Percentiles rank a stretch among this genome's conserved stretches.
These are phyloP conservation scores for Vitis rupestris DNA, from an alignment of 164 flowering plant species.

Conservation along the genomic window DNA sequence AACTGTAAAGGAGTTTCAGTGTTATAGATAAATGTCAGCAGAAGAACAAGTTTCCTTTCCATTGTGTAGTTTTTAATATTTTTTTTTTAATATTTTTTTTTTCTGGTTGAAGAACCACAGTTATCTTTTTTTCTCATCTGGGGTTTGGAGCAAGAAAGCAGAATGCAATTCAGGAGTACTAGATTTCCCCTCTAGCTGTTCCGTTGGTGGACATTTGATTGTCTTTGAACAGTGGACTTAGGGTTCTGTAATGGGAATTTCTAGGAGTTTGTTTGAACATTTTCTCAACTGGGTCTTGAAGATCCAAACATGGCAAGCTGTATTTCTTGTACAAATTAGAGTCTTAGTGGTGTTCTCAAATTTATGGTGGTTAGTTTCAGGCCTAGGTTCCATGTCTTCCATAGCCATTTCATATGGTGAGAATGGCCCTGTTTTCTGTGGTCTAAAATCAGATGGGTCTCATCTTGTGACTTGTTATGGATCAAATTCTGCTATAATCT, in stretches of 20 bases:
- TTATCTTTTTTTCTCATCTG: background rate
- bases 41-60: background rate
- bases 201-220: background rate
- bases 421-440: constrained; percentile 86
- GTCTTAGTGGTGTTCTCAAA: constrained; percentile 32
- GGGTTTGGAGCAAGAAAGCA: background rate
- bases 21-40: background rate
- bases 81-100: background rate
- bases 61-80: background rate
- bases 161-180: background rate
- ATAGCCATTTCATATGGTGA: constrained; percentile 93
- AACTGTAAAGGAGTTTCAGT: background rate
- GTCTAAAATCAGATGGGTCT: constrained; percentile 78
- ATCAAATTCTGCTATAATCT: constrained; percentile 71
- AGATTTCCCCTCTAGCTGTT: constrained; percentile 1
- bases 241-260: constrained; percentile 13
- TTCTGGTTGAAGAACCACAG: background rate
- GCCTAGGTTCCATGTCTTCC: constrained; percentile 90
- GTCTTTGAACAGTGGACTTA: background rate
- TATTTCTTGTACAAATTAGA: constrained; percentile 27
- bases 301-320: constrained; percentile 23
- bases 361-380: constrained; percentile 38
- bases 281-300: constrained; percentile 28
- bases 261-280: constrained; percentile 12
- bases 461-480: constrained; percentile 80